Base-by-base conservation (phyloP, 352 stramenopile species). In the Phytophthora sp. region DNA sequence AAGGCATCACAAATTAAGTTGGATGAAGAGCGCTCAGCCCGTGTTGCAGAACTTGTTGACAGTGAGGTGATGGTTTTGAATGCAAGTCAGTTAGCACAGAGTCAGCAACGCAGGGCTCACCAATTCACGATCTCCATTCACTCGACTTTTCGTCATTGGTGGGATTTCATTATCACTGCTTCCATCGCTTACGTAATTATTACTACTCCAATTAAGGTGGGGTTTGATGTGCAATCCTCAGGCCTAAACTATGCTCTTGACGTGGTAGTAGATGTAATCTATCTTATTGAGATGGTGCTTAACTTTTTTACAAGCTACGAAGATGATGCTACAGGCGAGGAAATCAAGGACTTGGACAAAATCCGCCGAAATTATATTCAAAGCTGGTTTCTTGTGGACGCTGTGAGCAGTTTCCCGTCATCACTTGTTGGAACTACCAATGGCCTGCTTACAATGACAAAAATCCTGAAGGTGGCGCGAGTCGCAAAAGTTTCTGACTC, bases 281-380 rank as follows among this genome's bases (percentile, higher is more conserved):
- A 84, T 45, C 53, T 88, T 9, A 52, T 77, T 20, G 81, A 88
- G 60, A 78, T 84, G 28, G 55, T 75, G 1, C 62, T 87, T 5
- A 90, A 87, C 38, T 87, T 87, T 31, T 81, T 87, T 37, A 90
- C 78, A 11, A 88, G 76, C 39, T 90, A 82, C 55, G 73, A 88
- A 53, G 77, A 88, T 61, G 73, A 84, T 8, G 66, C 75, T 4
- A 87, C 79, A 0, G 78, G 78, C 2, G 81, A 88, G 55, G 81
- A 88, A 60, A 74, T 90, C 23, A 79, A 87, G 45, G 70, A 82
- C 12, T 59, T 85, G 2, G 69, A 74, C 32, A 82, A 76, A 43
- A 87, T 90, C 17, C 76, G 78, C 4, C 61, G 60, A 7, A 84
- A 77, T 35, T 90, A 88, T 30, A 5, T 87, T 20, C 76, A 82